Base-by-base conservation (phyloP, 2,329 filamentous ascomycete species). In the Rhynchosporium graminicola region DNA sequence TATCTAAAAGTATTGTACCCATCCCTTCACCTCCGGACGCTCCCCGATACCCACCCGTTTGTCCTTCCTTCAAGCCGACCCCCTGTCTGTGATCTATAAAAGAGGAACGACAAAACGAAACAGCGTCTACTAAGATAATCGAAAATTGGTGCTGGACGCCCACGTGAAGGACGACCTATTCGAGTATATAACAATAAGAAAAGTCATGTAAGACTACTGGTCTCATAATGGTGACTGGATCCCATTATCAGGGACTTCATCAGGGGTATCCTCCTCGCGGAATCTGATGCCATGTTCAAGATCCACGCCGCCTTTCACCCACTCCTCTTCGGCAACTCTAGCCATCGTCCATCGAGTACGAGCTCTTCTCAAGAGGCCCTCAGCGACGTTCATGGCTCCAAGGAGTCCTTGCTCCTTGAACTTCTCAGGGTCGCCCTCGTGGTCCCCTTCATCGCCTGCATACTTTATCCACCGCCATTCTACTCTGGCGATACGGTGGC, bases 391-490 rank as follows among this genome's bases (percentile, higher is more conserved):
- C 77, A 89, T 89, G 6, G 92, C 93, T 0, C 91, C 92, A 43
- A 87, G 81, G 58, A 96, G 83, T 1, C 84, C 88, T 56, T 79
- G 80, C 5, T 83, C 85, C 62, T 84, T 83, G 67, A 88, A 87
- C 65, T 84, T 87, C 69, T 74, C 80, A 65, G 79, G 77, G 68
- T 85, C 80, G 3, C 81, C 82, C 55, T 97, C 92, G 81, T 96
- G 95, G 60, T 97, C 92, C 42, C 92, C 92, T 60, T 96, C 90
- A 10, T 89, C 86, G 62, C 92, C 88, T 1, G 87, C 92, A 73
- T 89, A 97, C 64, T 90, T 86, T 65, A 92, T 87, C 95, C 95
- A 99, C 54, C 89, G 87, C 95, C 95, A 99, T 74, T 99, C 95
- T 57, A 93, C 91, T 42, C 95, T 83, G 1, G 95, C 95, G 65